Evolutionary conservation across 176 grass and related monocot species (phyloP), one percentile per base, ranked within the genome.

Genomic region (Cenchrus purpureus): DNA sequence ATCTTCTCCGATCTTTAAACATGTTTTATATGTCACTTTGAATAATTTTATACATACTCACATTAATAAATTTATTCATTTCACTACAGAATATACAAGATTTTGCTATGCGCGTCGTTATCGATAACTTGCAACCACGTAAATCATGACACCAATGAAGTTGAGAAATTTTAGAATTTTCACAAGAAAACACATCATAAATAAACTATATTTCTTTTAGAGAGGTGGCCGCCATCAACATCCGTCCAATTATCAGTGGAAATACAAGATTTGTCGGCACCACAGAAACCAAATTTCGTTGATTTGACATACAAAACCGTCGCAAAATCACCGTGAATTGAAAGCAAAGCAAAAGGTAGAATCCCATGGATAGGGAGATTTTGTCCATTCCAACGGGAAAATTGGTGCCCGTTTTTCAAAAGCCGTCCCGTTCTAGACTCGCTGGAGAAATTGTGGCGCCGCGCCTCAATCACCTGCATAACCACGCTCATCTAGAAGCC

Each of bases 401-500:
- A 0, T 10, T 19, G 54, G 13, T 54, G 10, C 77, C 34, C 63
- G 22, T 34, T 77, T 81, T 81, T 66, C 70, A 68, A 65, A 77
- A 76, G 12, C 12, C 55, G 46, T 1, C 57, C 65, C n/a, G 17
- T 70, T 80, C 62, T 55, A 45, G 69, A 76, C 11, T 8, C 14
- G 56, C 56, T 8, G 15, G 3, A 17, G 20, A 58, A 7, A 6
- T 3, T 37, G 61, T 61, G 37, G 82, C 60, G 17, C 79, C 68
- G 17, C 79, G 5, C 69, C 51, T 34, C 87, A 63, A 52, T 77
- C 13, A 85, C 69, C 45, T 45, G 52, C 7, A 11, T 11, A 59
- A 17, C 12, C 61, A 52, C 34, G 6, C 48, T 0, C 65, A 56
- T 89, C 88, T 89, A 89, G 83, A 89, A 89, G 48, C 56, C 65